phyloP scores from a whole-genome alignment of 164 flowering plant genomes.

The Sextonia rubra region DNA sequence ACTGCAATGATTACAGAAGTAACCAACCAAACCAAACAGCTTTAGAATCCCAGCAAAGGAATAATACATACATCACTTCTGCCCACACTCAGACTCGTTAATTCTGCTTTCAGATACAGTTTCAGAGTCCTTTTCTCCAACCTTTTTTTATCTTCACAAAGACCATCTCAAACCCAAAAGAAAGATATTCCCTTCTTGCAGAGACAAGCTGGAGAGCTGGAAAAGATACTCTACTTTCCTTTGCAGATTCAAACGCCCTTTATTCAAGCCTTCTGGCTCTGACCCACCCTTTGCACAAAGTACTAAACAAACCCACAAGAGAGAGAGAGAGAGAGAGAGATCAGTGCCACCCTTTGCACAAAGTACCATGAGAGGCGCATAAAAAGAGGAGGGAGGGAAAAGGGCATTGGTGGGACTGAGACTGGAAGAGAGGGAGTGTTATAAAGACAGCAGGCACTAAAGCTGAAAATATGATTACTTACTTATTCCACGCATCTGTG shows the following conservation, averaged over 20 bases:
- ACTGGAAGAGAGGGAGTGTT: neutral
- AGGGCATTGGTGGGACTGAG: neutral
- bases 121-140: slow-evolving; percentile 2
- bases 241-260: slow-evolving; percentile 1
- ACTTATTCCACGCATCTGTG: neutral
- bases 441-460: slow-evolving; percentile 5
- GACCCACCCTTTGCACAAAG: neutral
- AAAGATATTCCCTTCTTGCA: slow-evolving; percentile 10
- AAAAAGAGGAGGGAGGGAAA: neutral
- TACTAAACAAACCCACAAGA: neutral
- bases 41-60: neutral
- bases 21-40: slow-evolving; percentile 7
- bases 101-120: slow-evolving; percentile 3
- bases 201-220: slow-evolving; percentile 8
- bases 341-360: slow-evolving; percentile 1
- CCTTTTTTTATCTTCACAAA: neutral
- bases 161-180: neutral
- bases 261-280: neutral
- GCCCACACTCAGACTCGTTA: neutral
- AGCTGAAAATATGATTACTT: slow-evolving; percentile 7
- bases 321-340: neutral
- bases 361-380: neutral
- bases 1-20: neutral
- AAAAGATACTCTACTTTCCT: slow-evolving; percentile 8
- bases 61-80: neutral